A percentile compares a stretch with the other conserved stretches of the same genome.
phyloP scores from a whole-genome alignment of 2,329 filamentous ascomycete genomes.

The Conoideocrella luteorostrata region DNA sequence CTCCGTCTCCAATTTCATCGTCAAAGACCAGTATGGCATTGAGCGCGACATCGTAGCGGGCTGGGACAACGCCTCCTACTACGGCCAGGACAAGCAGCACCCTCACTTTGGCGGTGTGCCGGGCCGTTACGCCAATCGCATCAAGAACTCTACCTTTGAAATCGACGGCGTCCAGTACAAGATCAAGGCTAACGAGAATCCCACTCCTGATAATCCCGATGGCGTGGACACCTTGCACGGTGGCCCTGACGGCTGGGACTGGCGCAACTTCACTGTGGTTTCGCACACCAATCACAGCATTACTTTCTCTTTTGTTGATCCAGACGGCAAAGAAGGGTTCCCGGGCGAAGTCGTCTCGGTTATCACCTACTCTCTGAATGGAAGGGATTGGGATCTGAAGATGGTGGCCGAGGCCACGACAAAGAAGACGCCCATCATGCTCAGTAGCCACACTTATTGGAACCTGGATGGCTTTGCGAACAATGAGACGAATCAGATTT shows the following conservation, averaged over 20 bases:
- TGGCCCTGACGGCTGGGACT: slow-evolving; percentile 68
- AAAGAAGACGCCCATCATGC: slow-evolving; percentile 76
- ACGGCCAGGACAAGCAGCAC: slow-evolving; percentile 57
- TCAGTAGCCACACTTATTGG: slow-evolving; percentile 71
- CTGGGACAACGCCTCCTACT: slow-evolving; percentile 70
- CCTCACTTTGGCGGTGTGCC: slow-evolving; percentile 68
- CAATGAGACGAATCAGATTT: slow-evolving; percentile 55
- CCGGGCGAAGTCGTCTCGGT: slow-evolving; percentile 70
- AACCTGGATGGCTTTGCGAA: slow-evolving; percentile 76
- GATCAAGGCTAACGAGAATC: slow-evolving; percentile 58
- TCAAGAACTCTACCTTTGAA: slow-evolving; percentile 67
- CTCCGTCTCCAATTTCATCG: slow-evolving; percentile 63
- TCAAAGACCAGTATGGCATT: slow-evolving; percentile 62
- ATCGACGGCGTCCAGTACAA: slow-evolving; percentile 58
- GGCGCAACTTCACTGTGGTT: slow-evolving; percentile 70
- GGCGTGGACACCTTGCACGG: slow-evolving; percentile 63
- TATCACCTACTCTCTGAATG: slow-evolving; percentile 64
- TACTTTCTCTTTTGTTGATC: slow-evolving; percentile 68
- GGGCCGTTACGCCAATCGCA: slow-evolving; percentile 74
- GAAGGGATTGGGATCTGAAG: slow-evolving; percentile 63
- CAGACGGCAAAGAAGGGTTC: slow-evolving; percentile 69
- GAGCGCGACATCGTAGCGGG: slow-evolving; percentile 66
- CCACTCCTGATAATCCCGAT: slow-evolving; percentile 39
- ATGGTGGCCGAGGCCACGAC: slow-evolving; percentile 66
- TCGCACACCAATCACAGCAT: slow-evolving; percentile 60